Evolutionary conservation across 2,329 filamentous ascomycete genomes (phyloP), one percentile per base, ranked within the genome.

Genomic region (Aspergillus hiratsukae): DNA sequence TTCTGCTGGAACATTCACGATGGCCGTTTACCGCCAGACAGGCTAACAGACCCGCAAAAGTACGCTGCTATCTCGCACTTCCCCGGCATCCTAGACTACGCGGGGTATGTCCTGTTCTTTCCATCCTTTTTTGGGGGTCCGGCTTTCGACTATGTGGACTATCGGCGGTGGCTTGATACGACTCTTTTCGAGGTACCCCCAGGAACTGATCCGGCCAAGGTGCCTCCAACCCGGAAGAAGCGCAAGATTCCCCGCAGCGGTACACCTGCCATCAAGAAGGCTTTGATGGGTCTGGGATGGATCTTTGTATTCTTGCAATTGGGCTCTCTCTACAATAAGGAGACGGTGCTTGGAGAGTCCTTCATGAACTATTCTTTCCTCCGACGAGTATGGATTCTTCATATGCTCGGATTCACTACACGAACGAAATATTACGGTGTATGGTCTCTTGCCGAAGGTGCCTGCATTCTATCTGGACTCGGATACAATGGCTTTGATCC

Each of bases 1-100:
- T 99, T 99, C 70, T 96, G 91, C 77, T 99, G 94, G 94, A 97
- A 97, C 70, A 87, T 97, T 8, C 91, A 94, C 67, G 94, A 99
- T 72, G 95, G 94, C 21, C 86, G 87, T 57, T 81, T 96, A 21
- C 86, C 90, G 3, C 85, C 88, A 19, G 82, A 87, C 46, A 85
- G 92, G 56, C 83, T 99, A n/a, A 90, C 89, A 0, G 90, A 94
- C 51, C 85, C 88, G 48, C 94, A 99, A 72, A 92, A 88, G 69
- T 89, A 92, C 61, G 86, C 90, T 29, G 88, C 89, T 49, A 82
- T 99, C 45, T 81, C 80, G 53, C 76, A 89, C 48, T 80, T 99
- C 54, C 95, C 95, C 0, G 74, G 78, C 21, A 69, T 94, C 1
- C 76, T 97, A 35, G 89, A 97, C 75, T 99, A 89, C 69, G 80